Evolutionary conservation across 257 asterid species (phyloP).

Genomic region (Solanum pinnatisectum): DNA sequence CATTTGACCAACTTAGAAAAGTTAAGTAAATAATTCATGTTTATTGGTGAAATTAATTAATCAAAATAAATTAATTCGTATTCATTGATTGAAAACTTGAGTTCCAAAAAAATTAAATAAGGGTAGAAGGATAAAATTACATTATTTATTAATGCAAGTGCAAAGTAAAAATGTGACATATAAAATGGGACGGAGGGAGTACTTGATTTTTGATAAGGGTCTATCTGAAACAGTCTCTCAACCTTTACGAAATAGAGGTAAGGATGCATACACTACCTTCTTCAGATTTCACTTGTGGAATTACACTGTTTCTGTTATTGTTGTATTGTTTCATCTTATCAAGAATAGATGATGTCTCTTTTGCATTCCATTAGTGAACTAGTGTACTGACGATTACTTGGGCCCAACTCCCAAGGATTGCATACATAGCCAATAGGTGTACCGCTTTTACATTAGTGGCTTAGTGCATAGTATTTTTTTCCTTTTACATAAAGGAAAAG

Average conservation of each 20-base stretch:
- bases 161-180: no score
- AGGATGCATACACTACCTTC: background rate
- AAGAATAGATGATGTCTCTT: background rate
- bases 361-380: background rate
- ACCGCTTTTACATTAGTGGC: background rate
- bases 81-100: no score
- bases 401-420: background rate
- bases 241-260: no score
- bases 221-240: accelerated
- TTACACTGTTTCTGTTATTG: accelerated
- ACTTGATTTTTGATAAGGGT: background rate
- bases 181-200: no score
- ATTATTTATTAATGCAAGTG: no score
- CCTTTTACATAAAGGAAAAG: background rate
- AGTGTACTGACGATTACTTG: background rate
- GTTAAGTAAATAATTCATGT: no score
- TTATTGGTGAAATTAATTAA: no score
- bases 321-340: background rate
- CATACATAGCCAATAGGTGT: background rate
- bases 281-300: background rate
- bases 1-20: no score
- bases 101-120: no score
- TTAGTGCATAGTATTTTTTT: background rate
- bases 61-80: no score
- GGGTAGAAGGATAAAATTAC: no score